Base-by-base conservation (phyloP, 805 yeast genomes). In the Saccharomycopsis oosterbeekiorum region DNA sequence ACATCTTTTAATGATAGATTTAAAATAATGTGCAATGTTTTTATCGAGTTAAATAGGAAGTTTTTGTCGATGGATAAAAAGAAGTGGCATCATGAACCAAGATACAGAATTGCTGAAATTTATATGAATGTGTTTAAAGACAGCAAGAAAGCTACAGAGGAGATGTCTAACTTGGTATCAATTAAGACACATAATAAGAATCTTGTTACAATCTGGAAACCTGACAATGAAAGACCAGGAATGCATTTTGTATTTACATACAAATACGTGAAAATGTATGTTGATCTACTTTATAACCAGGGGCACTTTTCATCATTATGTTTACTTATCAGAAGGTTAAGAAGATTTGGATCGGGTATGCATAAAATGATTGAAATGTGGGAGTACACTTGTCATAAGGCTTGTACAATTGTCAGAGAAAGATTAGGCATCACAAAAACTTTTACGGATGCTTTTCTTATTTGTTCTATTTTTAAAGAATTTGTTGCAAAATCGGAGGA, bases 11-110 rank as follows among this genome's bases (percentile, higher is more conserved):
- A 65, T 17, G 63, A 66, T 19, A 63, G 57, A 11, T 65, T 69
- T n/a, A 55, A 66, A 2, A 69, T 68, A 0, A 76, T 83, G 64
- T 76, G 71, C 59, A 65, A 69, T 8, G 66, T 74, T 12, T 72
- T 86, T 2, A 73, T 86, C 0, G 69, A 69, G 0, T 71, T 82
- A 8, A 70, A 89, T 50, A 73, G 73, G 47, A 80, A 75, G 61
- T 68, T 89, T 2, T 71, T 79, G 17, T 58, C 74, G 0, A 72
- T 80, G 11, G 98, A 93, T 70, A 91, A 87, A 69, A 88, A 85
- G 69, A 88, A 84, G 59, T 91, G 97, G 97, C 96, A 91, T 59
- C 98, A 94, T 69, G 80, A 88, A 59, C 96, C 97, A 1, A 78
- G 82, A 1, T 91, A 80, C 68, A 76, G 91, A 64, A 74, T 88